These are phyloP conservation scores for Botrytis sinoallii DNA, from an alignment of 2,329 filamentous ascomycete species.

Conservation along the genomic window DNA sequence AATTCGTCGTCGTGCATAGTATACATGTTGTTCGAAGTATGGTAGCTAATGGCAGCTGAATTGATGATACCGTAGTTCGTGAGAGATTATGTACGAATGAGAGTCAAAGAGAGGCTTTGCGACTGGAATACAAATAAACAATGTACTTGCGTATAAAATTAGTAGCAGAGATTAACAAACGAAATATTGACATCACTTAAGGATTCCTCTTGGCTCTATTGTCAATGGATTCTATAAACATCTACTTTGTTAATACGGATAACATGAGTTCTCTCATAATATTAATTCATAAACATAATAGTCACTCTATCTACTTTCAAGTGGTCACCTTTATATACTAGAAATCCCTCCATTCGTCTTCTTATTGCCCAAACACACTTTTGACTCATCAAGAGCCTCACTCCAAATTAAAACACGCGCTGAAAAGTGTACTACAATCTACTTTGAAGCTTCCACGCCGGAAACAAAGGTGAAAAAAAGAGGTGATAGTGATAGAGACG, in stretches of 20 bases:
- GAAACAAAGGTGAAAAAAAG: not conserved
- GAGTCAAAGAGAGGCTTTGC: not conserved
- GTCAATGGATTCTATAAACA: too few species aligned
- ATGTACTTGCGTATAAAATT: not conserved
- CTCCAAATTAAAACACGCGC: not conserved
- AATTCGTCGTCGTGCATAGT: not conserved
- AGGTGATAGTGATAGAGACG: not conserved
- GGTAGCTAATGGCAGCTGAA: not conserved
- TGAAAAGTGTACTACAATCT: not conserved
- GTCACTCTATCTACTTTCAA: not conserved
- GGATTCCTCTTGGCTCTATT: not conserved
- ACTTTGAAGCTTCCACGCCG: too few species aligned
- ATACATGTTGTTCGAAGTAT: not conserved
- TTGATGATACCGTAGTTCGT: not conserved
- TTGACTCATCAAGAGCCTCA: not conserved
- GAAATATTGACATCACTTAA: not conserved
- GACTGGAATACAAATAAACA: not conserved
- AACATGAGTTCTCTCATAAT: too few species aligned
- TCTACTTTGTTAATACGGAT: not conserved
- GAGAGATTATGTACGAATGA: not conserved
- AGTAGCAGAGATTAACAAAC: not conserved
- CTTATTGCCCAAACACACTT: not conserved
- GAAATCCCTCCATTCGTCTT: not conserved
- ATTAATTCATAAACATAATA: not conserved
- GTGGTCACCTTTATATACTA: not conserved